phyloP scores from a whole-genome alignment of 1,284 basidiomycete species.

The Vanrija sp. region DNA sequence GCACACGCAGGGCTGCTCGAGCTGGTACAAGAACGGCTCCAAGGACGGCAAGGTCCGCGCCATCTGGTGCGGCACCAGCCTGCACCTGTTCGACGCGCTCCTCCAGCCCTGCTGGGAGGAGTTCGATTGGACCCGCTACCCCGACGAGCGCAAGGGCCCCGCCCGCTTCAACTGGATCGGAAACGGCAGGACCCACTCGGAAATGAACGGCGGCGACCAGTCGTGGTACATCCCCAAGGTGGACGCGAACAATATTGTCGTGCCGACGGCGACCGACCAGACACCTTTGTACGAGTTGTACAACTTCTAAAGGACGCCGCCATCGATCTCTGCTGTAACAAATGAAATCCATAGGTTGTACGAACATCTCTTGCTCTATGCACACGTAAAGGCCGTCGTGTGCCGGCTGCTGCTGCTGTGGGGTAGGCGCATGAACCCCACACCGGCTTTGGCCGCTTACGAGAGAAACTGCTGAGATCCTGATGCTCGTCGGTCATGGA shows the following conservation, averaged over 20 bases:
- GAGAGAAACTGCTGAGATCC: too few species aligned
- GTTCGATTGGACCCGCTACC: slow-evolving; percentile 10
- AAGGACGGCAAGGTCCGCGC: slow-evolving; percentile 5
- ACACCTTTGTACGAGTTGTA: slow-evolving; percentile 3
- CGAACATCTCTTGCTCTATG: too few species aligned
- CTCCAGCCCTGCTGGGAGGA: slow-evolving; percentile 7
- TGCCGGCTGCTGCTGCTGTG: too few species aligned
- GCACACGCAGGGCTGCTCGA: neutral
- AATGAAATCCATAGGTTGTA: too few species aligned
- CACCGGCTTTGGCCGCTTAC: too few species aligned
- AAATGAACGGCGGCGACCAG: slow-evolving; percentile 1
- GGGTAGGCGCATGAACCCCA: too few species aligned
- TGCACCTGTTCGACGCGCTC: slow-evolving; percentile 8
- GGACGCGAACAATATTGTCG: neutral
- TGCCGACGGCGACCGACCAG: neutral
- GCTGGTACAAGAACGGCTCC: slow-evolving; percentile 9
- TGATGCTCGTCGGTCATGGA: too few species aligned
- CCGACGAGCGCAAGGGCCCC: slow-evolving; percentile 1
- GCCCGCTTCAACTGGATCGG: slow-evolving; percentile 6
- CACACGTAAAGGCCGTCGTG: too few species aligned
- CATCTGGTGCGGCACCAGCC: slow-evolving; percentile 2
- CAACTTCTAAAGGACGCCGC: neutral
- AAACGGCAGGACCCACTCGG: slow-evolving; percentile 5
- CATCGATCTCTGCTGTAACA: too few species aligned
- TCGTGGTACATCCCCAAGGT: slow-evolving; percentile 7